Evolutionary conservation across 257 asterid species (phyloP).

Genomic region (Coffea eugenioides): DNA sequence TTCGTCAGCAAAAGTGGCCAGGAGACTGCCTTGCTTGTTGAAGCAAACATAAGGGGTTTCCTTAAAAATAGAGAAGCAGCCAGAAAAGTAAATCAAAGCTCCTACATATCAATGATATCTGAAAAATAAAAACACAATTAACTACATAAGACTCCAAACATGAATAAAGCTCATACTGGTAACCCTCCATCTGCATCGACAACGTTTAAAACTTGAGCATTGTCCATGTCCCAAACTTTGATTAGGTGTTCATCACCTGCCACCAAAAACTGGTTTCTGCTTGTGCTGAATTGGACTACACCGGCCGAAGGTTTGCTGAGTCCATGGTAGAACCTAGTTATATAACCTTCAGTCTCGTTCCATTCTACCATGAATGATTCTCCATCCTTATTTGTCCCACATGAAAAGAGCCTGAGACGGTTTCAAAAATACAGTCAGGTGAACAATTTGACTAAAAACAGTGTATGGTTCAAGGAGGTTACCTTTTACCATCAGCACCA

Average conservation of each 20-base stretch:
- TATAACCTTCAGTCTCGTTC: constrained; percentile 52
- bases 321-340: constrained; percentile 48
- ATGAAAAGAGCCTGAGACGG: constrained; percentile 57
- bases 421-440: constrained; percentile 7
- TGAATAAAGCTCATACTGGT: constrained; percentile 39
- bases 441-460: background rate
- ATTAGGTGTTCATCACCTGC: constrained; percentile 64
- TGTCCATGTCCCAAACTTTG: constrained; percentile 70
- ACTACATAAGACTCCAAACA: constrained; percentile 8
- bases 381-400: constrained; percentile 65
- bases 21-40: constrained; percentile 49
- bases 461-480: constrained; percentile 11
- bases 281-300: constrained; percentile 47
- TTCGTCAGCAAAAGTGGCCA: constrained; percentile 58
- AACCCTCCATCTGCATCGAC: constrained; percentile 61
- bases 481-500: constrained; percentile 59
- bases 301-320: constrained; percentile 39
- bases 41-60: constrained; percentile 57
- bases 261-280: constrained; percentile 43
- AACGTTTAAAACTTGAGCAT: constrained; percentile 32
- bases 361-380: constrained; percentile 63
- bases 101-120: background rate
- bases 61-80: constrained; percentile 23
- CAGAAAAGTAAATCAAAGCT: constrained; percentile 7
- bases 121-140: constrained; percentile 29